Conservation (phyloP, 2,329 filamentous ascomycete genomes). For the Gaeumannomyces sp. region DNA sequence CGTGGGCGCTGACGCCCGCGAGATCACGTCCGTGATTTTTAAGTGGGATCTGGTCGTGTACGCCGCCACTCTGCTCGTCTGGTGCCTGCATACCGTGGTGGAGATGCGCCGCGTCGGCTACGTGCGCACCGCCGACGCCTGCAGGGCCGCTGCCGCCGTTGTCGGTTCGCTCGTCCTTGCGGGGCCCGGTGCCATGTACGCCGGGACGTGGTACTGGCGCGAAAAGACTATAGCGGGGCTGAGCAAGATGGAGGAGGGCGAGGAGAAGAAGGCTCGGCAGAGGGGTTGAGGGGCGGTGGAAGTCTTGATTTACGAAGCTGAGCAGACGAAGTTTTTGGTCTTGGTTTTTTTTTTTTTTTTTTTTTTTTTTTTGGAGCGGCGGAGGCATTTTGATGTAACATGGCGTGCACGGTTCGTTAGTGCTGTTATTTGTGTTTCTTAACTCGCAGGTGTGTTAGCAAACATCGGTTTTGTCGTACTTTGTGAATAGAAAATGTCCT, state of each 20-base stretch:
- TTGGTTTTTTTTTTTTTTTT: no score
- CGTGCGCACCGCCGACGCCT: background rate
- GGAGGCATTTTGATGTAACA: no score
- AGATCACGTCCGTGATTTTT: background rate
- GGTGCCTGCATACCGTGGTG: background rate
- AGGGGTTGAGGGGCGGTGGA: no score
- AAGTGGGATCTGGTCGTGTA: background rate
- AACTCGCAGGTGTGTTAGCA: no score
- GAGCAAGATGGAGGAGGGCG: conserved; percentile 4
- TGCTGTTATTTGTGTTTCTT: no score
- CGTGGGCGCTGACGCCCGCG: background rate
- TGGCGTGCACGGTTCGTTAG: no score
- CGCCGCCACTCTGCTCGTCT: background rate
- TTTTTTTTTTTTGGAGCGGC: no score
- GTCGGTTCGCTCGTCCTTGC: background rate
- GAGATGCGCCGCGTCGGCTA: conserved; percentile 7
- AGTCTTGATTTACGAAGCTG: no score
- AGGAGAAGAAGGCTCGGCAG: background rate
- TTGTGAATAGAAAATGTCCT: no score
- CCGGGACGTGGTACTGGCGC: background rate
- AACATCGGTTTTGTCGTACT: no score
- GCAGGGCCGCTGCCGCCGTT: background rate
- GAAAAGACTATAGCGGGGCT: background rate
- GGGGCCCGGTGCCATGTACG: conserved; percentile 6
- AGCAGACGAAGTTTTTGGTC: no score